phyloP scores from a whole-genome alignment of 352 stramenopile species.

The Hyaloperonospora brassicae region DNA sequence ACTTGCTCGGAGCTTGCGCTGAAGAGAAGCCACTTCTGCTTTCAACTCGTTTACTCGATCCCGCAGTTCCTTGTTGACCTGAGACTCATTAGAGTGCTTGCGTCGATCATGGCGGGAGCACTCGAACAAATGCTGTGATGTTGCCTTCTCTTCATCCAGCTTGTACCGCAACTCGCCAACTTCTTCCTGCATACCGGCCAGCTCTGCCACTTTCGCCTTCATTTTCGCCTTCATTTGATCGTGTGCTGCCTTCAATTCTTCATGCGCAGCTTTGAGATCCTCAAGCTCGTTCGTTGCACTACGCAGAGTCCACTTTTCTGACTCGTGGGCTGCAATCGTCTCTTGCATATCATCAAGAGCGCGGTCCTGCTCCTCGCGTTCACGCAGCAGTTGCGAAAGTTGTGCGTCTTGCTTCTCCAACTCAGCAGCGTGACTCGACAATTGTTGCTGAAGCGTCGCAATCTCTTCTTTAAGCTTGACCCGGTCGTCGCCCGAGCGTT shows the following conservation, averaged over 20 bases:
- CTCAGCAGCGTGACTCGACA: slow-evolving; percentile 18
- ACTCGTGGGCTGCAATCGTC: slow-evolving; percentile 27
- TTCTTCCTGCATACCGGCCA: slow-evolving; percentile 42
- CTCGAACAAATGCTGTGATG: slow-evolving; percentile 41
- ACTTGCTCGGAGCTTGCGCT: slow-evolving; percentile 28
- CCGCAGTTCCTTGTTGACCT: slow-evolving; percentile 15
- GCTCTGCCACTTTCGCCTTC: slow-evolving; percentile 17
- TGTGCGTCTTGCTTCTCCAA: slow-evolving; percentile 31
- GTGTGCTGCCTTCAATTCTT: slow-evolving; percentile 28
- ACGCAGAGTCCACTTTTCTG: slow-evolving; percentile 18
- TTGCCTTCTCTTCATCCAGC: slow-evolving; percentile 46
- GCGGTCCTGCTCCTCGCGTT: slow-evolving; percentile 43
- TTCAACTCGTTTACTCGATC: slow-evolving; percentile 25
- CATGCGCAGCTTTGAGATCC: slow-evolving; percentile 19
- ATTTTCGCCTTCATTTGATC: slow-evolving; percentile 36
- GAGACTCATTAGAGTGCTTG: slow-evolving; percentile 17
- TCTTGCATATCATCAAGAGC: slow-evolving; percentile 34
- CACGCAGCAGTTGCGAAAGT: slow-evolving; percentile 31
- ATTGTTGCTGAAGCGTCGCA: slow-evolving; percentile 18
- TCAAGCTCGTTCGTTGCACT: slow-evolving; percentile 13
- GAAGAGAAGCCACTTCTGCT: slow-evolving; percentile 22
- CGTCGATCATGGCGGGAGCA: slow-evolving; percentile 24
- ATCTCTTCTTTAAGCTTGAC: slow-evolving; percentile 26
- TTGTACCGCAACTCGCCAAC: slow-evolving; percentile 51
- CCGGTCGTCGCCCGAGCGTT: slow-evolving; percentile 16